phyloP scores from a whole-genome alignment of 495 filamentous ascomycete genomes.

The Xylaria palmicola region DNA sequence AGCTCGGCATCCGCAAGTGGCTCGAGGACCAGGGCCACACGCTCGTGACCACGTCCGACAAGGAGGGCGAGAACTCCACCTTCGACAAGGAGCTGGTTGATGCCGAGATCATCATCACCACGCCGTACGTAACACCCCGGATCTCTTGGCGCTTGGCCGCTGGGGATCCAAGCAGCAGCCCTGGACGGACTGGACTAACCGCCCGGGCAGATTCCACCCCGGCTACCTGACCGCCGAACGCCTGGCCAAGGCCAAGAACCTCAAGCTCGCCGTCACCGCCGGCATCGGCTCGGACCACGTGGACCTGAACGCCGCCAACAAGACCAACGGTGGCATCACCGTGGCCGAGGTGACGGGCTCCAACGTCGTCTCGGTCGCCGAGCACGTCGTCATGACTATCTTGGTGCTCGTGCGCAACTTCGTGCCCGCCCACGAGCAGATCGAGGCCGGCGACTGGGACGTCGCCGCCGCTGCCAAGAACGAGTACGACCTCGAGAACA shows the following conservation, averaged over 20 bases:
- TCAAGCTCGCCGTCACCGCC: conserved; percentile 94
- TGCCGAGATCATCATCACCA: conserved; percentile 98
- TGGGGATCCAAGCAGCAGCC: neutral
- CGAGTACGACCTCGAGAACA: conserved; percentile 94
- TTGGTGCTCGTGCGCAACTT: conserved; percentile 96
- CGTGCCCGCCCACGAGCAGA: conserved; percentile 93
- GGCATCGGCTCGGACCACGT: conserved; percentile 98
- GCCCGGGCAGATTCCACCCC: conserved; percentile 81
- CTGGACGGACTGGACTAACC: conserved; percentile 11
- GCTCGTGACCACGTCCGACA: conserved; percentile 94
- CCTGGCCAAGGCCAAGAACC: conserved; percentile 96
- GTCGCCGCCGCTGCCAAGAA: conserved; percentile 96
- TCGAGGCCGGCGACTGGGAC: conserved; percentile 86
- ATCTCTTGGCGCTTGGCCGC: conserved; percentile 6
- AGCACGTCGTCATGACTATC: conserved; percentile 99
- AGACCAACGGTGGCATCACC: conserved; percentile 95
- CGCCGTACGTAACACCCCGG: conserved; percentile 68
- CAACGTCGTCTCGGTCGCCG: conserved; percentile 86
- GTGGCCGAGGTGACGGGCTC: conserved; percentile 96
- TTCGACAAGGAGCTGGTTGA: conserved; percentile 96
- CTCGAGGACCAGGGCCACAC: conserved; percentile 94
- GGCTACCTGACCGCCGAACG: conserved; percentile 97
- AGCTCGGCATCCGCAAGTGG: conserved; percentile 95
- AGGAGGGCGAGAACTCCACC: conserved; percentile 88
- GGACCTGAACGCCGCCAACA: conserved; percentile 95